Base-by-base conservation (phyloP, 495 filamentous ascomycete genomes). In the Tuber microsphaerosporum region DNA sequence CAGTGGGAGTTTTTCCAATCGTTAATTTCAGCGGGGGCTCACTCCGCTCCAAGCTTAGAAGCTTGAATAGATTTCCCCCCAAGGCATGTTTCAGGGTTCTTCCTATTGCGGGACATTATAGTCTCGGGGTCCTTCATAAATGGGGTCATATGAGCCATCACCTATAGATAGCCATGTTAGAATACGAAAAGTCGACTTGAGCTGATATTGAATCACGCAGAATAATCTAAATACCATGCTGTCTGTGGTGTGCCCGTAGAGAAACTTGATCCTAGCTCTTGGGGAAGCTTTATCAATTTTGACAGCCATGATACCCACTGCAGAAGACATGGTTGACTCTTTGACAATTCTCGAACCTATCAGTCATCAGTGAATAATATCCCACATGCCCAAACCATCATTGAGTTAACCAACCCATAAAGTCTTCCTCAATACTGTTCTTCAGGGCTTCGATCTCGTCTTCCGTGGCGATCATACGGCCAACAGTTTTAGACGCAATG, bases 51-150 rank as follows among this genome's bases (percentile, higher is more conserved):
- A 65, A 65, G 56, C 26, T 65, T 65, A 65, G 14, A 65, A 31
- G 56, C 26, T 65, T 17, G 56, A 34, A 65, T 65, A 65, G 56
- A 48, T 48, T 72, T 77, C 51, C 81, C 81, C 6, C 81, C 81
- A 34, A 83, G 73, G 56, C 81, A 83, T 37, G 81, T 77, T 74
- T 79, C 82, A 41, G 81, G 81, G 43, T 83, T 83, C 45, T 81
- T 76, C 65, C 75, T 78, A 41, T 83, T 83, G 31, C 95, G 89
- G 56, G 93, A 97, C 96, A 98, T 97, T 42, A 93, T 90, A 72
- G 90, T 93, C 65, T 87, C 83, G 1, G 95, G 92, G 70, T 88
- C 87, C 43, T 82, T 84, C 75, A 82, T 82, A 5, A 73, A 42
- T 42, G 77, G 73, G 10, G 77, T 79, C 75, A 80, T 79, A 26